Base-by-base conservation (phyloP, 805 yeast species). In the Saccharomyces kudriavzevii region DNA sequence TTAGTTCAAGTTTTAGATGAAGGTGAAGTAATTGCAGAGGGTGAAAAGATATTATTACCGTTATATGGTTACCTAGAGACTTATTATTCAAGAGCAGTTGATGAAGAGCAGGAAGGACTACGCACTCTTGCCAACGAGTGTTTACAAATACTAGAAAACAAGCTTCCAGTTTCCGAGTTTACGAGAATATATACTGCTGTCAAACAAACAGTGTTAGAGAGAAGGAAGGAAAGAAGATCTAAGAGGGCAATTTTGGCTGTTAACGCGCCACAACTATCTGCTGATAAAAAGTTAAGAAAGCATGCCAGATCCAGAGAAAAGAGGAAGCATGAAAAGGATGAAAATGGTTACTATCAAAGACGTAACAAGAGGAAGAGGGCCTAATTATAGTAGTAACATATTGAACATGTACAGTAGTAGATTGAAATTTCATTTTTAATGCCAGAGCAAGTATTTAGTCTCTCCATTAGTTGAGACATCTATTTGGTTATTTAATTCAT, bases 221-320 rank as follows among this genome's bases (percentile, higher is more conserved):
- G 89, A 68, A 80, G 97, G 63, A 78, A 78, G 54, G 95, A 89
- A 49, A 81, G 97, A 70, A 82, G 77, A 65, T 79, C 87, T 0
- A 85, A 84, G 64, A 77, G 90, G 54, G 86, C 96, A 0, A 84
- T 86, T 54, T 71, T 89, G 65, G 86, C 89, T 2, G 76, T 91
- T 10, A 79, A 77, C 22, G 87, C 85, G 3, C 98, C 98, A 0
- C 96, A 86, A 14, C 70, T 79, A 45, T 84, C 89, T n/a, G 94
- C 96, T 1, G 79, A 78, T 59, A 81, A 87, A 68, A 88, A 86
- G 71, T 64, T 88, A 63, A 84, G 77, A 70, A 88, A 87, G 68
- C 95, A 91, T 71, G 81, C 77, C 40, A 79, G 84, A 61, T 78
- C 80, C 28, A 82, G 91, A 67, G 94, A 87, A 57, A 87, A 85